phyloP scores from a whole-genome alignment of 208 protist genomes.

The Angomonas deanei region DNA sequence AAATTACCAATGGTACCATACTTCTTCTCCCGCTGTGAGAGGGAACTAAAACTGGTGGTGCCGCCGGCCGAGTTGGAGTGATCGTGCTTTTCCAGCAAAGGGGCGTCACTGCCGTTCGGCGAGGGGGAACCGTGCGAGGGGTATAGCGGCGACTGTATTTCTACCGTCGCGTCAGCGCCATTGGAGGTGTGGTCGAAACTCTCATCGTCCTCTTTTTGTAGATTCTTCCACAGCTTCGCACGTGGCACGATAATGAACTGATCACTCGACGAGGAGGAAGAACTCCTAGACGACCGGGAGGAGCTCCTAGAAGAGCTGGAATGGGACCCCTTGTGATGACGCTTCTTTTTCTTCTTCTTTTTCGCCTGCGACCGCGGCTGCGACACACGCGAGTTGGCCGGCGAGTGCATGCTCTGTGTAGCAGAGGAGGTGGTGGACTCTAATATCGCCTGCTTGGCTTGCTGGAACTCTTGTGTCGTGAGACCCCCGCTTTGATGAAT shows the following conservation, averaged over 20 bases:
- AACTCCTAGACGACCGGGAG: slow-evolving; percentile 9
- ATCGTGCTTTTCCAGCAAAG: background rate
- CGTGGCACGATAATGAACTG: slow-evolving; percentile 65
- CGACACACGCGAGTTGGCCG: background rate
- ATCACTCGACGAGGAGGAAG: slow-evolving; percentile 24
- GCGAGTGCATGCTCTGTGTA: background rate
- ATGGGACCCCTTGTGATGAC: background rate
- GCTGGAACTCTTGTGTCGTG: slow-evolving; percentile 63
- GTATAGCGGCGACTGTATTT: background rate
- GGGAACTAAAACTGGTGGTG: background rate
- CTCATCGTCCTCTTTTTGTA: slow-evolving; percentile 20
- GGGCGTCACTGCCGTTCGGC: background rate
- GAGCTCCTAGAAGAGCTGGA: background rate
- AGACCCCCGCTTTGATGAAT: slow-evolving; percentile 60
- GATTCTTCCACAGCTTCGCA: slow-evolving; percentile 60
- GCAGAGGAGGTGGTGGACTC: slow-evolving; percentile 14
- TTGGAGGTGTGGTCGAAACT: slow-evolving; percentile 7
- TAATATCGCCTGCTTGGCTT: slow-evolving; percentile 72
- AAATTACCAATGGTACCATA: slow-evolving; percentile 36
- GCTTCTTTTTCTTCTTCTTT: background rate
- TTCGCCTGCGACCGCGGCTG: background rate
- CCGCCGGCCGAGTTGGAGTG: background rate
- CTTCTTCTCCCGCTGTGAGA: slow-evolving; percentile 16
- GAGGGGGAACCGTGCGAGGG: background rate
- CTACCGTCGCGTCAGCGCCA: background rate